These are phyloP conservation scores for Paralagenidium karlingii DNA, from an alignment of 352 stramenopile species.

Conservation along the genomic window DNA sequence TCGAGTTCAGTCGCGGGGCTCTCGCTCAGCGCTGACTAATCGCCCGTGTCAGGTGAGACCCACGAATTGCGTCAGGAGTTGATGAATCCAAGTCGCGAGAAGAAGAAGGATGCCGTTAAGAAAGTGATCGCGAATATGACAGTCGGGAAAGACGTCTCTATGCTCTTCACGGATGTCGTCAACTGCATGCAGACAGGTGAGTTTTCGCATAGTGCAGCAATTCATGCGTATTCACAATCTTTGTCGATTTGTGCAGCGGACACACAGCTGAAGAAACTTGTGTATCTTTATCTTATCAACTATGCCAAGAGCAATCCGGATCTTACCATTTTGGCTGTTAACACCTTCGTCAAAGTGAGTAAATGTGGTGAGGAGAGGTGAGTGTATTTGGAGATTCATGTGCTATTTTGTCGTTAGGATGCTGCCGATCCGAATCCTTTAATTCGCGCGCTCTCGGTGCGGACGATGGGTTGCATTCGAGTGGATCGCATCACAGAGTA, in stretches of 20 bases:
- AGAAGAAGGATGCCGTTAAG: conserved; percentile 99
- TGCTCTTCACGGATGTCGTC: conserved; percentile 98
- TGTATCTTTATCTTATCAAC: conserved; percentile 99
- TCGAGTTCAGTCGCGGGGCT: background rate
- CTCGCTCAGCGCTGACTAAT: too few species aligned
- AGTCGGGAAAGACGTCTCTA: conserved; percentile 98
- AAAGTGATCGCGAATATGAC: conserved; percentile 99
- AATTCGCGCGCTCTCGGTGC: conserved; percentile 94
- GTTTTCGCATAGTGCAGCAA: conserved; percentile 1
- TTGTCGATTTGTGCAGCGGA: conserved; percentile 41
- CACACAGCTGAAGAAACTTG: conserved; percentile 98
- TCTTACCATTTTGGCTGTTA: conserved; percentile 97
- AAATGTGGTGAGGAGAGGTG: background rate
- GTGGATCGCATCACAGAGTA: conserved; percentile 99
- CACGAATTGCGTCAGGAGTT: conserved; percentile 97
- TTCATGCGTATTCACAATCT: background rate
- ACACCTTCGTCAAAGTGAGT: conserved; percentile 93
- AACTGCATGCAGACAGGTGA: conserved; percentile 98
- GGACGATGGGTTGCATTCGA: conserved; percentile 99
- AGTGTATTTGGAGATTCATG: conserved; percentile 9
- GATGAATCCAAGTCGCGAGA: conserved; percentile 91
- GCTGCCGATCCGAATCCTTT: conserved; percentile 87
- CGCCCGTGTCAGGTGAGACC: conserved; percentile 75
- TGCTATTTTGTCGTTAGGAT: conserved; percentile 16
- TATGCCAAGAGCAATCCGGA: conserved; percentile 99